phyloP scores from a whole-genome alignment of 768 basidiomycete species.

The Calocybe gangraenosa region DNA sequence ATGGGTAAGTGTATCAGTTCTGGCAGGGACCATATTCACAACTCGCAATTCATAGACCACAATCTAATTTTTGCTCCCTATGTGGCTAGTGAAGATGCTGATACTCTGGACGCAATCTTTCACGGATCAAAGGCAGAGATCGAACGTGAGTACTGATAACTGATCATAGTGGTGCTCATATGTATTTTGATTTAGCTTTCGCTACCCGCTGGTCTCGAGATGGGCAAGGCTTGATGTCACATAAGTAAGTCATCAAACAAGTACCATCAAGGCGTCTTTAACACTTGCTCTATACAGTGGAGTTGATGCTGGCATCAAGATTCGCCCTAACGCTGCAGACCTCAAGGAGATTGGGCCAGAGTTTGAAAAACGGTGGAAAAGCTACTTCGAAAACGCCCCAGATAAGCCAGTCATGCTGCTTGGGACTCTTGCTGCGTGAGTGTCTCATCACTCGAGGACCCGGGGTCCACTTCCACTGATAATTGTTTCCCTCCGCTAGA shows the following conservation, averaged over 20 bases:
- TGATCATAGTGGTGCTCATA: neutral
- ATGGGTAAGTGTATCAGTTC: slow-evolving; percentile 31
- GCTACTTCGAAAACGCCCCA: slow-evolving; percentile 42
- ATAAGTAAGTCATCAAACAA: slow-evolving; percentile 41
- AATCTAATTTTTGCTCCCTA: slow-evolving; percentile 34
- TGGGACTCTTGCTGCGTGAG: slow-evolving; percentile 37
- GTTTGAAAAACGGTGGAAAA: slow-evolving; percentile 46
- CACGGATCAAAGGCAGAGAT: slow-evolving; percentile 32
- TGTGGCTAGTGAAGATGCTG: slow-evolving; percentile 37
- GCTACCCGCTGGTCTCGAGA: slow-evolving; percentile 13
- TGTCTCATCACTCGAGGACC: neutral
- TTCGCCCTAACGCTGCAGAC: slow-evolving; percentile 48
- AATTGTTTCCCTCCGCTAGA: slow-evolving; percentile 6
- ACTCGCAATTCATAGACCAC: slow-evolving; percentile 37
- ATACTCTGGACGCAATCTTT: slow-evolving; percentile 47
- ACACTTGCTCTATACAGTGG: too few species aligned
- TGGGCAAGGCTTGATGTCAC: slow-evolving; percentile 34
- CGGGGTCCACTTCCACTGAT: slow-evolving; percentile 23
- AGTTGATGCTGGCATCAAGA: slow-evolving; percentile 51
- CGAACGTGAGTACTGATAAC: slow-evolving; percentile 30
- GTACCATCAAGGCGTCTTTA: neutral
- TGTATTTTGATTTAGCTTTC: slow-evolving; percentile 8
- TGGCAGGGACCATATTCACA: neutral
- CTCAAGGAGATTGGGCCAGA: slow-evolving; percentile 44
- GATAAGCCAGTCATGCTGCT: slow-evolving; percentile 55